These are phyloP conservation scores for Simplicillium aogashimaense DNA, from an alignment of 2,329 filamentous ascomycete species.

Conservation along the genomic window DNA sequence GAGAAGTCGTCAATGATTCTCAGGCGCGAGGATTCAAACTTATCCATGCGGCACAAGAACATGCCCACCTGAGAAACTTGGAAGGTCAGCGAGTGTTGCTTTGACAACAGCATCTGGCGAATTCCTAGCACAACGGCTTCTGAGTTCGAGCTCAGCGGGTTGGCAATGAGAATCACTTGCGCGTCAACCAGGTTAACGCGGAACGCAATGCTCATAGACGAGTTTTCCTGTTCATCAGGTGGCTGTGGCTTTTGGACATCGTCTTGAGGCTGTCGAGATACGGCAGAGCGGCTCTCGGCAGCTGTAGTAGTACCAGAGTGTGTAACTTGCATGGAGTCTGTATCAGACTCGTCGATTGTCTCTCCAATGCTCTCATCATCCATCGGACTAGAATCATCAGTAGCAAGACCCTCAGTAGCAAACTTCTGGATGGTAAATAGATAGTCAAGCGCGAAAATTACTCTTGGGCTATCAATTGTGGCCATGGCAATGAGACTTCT, in stretches of 20 bases:
- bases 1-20: conserved; percentile 97
- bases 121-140: conserved; percentile 94
- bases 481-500: conserved; percentile 80
- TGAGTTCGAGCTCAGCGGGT: conserved; percentile 78
- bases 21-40: conserved; percentile 80
- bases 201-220: conserved; percentile 68
- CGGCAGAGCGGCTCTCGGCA: conserved; percentile 11
- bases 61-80: conserved; percentile 93
- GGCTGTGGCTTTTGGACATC: not conserved
- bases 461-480: conserved; percentile 84
- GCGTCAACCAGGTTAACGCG: conserved; percentile 91
- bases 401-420: conserved; percentile 57
- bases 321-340: conserved; percentile 44
- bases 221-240: conserved; percentile 4
- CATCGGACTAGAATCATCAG: conserved; percentile 44
- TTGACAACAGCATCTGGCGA: conserved; percentile 84
- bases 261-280: conserved; percentile 8
- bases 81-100: conserved; percentile 88
- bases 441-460: conserved; percentile 95
- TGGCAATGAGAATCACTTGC: conserved; percentile 92
- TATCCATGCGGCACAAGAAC: conserved; percentile 98
- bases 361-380: conserved; percentile 46
- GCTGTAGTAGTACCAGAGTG: conserved; percentile 22
- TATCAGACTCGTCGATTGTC: conserved; percentile 47
- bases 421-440: conserved; percentile 84